Conservation (phyloP, 129 eudicot species). For the Apium graveolens region DNA sequence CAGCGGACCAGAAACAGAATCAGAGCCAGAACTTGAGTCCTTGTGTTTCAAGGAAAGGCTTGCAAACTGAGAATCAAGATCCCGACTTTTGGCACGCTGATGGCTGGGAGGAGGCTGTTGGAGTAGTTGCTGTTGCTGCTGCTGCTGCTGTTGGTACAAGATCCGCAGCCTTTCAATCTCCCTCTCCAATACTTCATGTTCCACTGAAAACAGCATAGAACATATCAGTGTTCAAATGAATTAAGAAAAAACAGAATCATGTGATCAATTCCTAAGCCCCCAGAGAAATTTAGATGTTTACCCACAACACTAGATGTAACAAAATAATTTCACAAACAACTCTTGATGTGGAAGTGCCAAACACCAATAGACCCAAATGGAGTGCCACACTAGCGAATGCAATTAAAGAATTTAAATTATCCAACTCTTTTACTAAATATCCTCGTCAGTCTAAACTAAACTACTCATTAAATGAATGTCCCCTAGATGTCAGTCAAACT, state of each 20-base stretch:
- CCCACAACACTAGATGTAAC: background rate
- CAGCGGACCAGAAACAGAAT: slow-evolving; percentile 53
- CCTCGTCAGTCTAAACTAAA: background rate
- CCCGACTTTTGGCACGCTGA: slow-evolving; percentile 68
- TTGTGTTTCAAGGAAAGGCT: slow-evolving; percentile 60
- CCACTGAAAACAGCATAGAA: slow-evolving; percentile 43
- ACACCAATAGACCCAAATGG: background rate
- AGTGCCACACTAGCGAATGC: background rate
- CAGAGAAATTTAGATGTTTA: background rate
- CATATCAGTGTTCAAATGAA: slow-evolving; percentile 15
- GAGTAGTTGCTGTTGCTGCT: slow-evolving; percentile 30
- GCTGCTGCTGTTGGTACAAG: slow-evolving; percentile 62
- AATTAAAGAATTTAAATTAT: background rate
- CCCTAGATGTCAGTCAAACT: background rate
- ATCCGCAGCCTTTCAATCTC: slow-evolving; percentile 66
- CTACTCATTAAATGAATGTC: background rate
- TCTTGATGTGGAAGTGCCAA: background rate
- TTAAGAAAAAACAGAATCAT: background rate
- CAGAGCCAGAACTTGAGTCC: slow-evolving; percentile 38
- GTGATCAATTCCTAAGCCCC: background rate
- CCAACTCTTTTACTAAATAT: background rate
- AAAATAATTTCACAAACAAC: background rate
- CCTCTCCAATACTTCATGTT: slow-evolving; percentile 94
- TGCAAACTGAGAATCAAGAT: slow-evolving; percentile 73
- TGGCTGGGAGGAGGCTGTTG: slow-evolving; percentile 41